Conservation (phyloP, 371 early-diverging fungal species). For the Chytridiales sp. region DNA sequence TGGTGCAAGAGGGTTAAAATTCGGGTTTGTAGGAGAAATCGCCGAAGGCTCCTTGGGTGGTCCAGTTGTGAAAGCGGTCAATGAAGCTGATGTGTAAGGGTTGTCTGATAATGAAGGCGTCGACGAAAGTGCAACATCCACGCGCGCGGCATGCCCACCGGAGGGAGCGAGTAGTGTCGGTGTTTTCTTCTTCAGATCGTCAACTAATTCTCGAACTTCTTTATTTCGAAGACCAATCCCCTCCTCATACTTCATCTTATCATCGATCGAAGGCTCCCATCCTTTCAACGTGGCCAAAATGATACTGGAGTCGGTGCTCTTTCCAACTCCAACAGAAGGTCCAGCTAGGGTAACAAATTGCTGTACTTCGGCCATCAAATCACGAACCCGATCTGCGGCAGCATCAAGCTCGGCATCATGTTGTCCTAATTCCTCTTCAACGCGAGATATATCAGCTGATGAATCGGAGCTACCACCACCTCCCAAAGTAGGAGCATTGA, state of each 20-base stretch:
- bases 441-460: conserved; percentile 36
- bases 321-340: not conserved
- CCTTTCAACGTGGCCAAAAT: conserved; percentile 16
- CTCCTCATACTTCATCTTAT: conserved; percentile 41
- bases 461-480: conserved; percentile 42
- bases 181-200: conserved; percentile 22
- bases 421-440: conserved; percentile 40
- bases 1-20: too few species aligned
- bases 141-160: too few species aligned
- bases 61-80: too few species aligned
- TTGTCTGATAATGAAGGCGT: too few species aligned
- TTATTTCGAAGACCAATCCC: conserved; percentile 42
- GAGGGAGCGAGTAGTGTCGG: too few species aligned
- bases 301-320: conserved; percentile 11
- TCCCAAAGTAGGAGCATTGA: conserved; percentile 44
- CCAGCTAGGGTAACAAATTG: not conserved
- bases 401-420: conserved; percentile 44
- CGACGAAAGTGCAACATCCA: too few species aligned
- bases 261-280: conserved; percentile 46
- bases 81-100: too few species aligned
- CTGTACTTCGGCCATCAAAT: conserved; percentile 20
- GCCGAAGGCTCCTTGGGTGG: too few species aligned
- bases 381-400: conserved; percentile 37
- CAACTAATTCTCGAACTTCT: conserved; percentile 27
- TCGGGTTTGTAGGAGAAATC: too few species aligned